A percentile compares a stretch with the other conserved stretches of the same genome.
Evolutionary conservation across 352 stramenopile species (phyloP).

Genomic region (Pythium aquatile): DNA sequence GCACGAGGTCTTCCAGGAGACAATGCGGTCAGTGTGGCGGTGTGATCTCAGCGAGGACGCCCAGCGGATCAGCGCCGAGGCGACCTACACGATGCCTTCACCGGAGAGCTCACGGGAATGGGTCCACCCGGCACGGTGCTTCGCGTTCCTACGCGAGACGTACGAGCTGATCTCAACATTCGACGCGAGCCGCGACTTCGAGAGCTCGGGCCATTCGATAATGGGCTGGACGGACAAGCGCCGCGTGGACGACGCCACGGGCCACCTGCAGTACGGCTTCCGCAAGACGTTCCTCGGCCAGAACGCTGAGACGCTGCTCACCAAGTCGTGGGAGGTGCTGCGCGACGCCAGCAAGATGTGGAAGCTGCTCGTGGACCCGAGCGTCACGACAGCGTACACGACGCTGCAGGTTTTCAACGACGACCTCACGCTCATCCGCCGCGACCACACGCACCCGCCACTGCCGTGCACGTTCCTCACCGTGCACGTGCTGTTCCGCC

Average conservation of each 20-base stretch:
- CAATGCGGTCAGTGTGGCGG: slow-evolving; percentile 21
- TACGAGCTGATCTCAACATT: slow-evolving; percentile 46
- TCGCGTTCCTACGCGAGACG: slow-evolving; percentile 58
- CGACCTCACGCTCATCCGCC: slow-evolving; percentile 54
- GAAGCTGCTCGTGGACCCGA: slow-evolving; percentile 45
- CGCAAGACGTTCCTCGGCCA: slow-evolving; percentile 24
- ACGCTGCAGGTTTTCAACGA: slow-evolving; percentile 54
- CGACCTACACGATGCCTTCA: background rate
- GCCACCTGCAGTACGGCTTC: slow-evolving; percentile 28
- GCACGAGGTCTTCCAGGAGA: slow-evolving; percentile 26
- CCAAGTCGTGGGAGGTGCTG: slow-evolving; percentile 25
- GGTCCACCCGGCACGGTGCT: slow-evolving; percentile 24
- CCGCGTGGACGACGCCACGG: slow-evolving; percentile 16
- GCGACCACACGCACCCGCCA: slow-evolving; percentile 46
- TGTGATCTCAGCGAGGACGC: slow-evolving; percentile 27
- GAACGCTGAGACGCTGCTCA: slow-evolving; percentile 23
- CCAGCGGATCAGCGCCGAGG: background rate
- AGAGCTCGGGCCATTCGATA: slow-evolving; percentile 19
- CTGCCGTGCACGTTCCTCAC: slow-evolving; percentile 55
- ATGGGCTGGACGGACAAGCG: slow-evolving; percentile 28
- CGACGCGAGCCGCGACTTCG: slow-evolving; percentile 15
- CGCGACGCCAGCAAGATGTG: slow-evolving; percentile 39
- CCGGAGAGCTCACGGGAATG: slow-evolving; percentile 8
- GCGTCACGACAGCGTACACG: slow-evolving; percentile 42
- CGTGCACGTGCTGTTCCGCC: slow-evolving; percentile 55